Evolutionary conservation across 371 early-diverging fungal species (phyloP), one percentile per base, ranked within the genome.

Genomic region (Mucor irregularis): DNA sequence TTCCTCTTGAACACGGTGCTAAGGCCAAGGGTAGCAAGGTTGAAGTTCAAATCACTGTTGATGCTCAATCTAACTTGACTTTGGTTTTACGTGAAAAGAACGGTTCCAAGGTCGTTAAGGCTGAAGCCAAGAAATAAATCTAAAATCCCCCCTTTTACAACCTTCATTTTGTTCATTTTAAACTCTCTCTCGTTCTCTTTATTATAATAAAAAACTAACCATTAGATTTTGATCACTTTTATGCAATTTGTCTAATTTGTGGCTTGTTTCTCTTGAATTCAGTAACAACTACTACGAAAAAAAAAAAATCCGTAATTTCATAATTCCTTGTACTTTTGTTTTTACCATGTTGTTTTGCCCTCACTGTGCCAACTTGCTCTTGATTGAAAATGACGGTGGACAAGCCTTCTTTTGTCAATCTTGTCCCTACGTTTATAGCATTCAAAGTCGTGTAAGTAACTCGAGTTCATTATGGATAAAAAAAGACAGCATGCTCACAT

Each of bases 371-470:
- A 96, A 96, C 71, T 57, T 95, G 52, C 78, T 96, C 42, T 74
- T 92, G 5, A 74, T 95, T 43, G 78, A 87, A 64, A 70, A 76
- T 47, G 88, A 85, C 5, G 75, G 75, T 24, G 88, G 86, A 42
- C 85, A 91, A 46, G 82, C 85, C 39, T 90, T 95, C 55, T 84
- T 81, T 52, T 95, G 95, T 68, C 91, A 92, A 67, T 86, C 94
- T 3, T 95, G 97, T 69, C 94, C 94, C 1, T 96, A 93, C 65
- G 73, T 85, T n/a, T 92, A 80, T 53, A 83, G 77, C 22, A 84
- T 95, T 33, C 70, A 71, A 34, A 73, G 62, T 40, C 72, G 79
- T 31, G 84, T 82, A 74, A 44, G 68, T 57, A 13, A 2, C 5
- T 7, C 5, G 13, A 37, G 2, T 11, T 37, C 3, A 19, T 25